These are phyloP conservation scores for Delitschia confertaspora DNA, from an alignment of 495 filamentous ascomycete genomes.

Conservation along the genomic window DNA sequence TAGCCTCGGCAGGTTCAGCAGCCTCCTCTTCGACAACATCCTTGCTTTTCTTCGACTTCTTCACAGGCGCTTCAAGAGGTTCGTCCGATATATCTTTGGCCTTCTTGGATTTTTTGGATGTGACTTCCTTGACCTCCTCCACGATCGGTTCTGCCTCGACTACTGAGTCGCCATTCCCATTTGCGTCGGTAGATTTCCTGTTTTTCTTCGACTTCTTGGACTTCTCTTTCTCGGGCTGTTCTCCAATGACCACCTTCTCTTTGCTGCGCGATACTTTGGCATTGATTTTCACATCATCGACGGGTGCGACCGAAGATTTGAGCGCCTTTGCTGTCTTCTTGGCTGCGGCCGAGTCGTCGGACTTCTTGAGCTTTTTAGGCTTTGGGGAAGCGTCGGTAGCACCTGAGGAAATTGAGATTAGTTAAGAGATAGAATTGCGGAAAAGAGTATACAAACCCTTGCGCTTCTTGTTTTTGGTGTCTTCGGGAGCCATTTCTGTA, in stretches of 20 bases:
- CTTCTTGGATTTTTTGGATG: slow-evolving; percentile 22
- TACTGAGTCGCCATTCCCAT: slow-evolving; percentile 16
- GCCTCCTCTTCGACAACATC: slow-evolving; percentile 2
- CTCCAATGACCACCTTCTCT: slow-evolving; percentile 5
- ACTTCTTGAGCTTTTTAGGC: slow-evolving; percentile 25
- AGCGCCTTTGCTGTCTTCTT: slow-evolving; percentile 12
- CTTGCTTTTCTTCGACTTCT: slow-evolving; percentile 13
- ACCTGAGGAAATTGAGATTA: slow-evolving; percentile 9
- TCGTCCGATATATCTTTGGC: slow-evolving; percentile 19
- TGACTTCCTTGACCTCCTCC: slow-evolving; percentile 8
- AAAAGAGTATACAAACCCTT: slow-evolving; percentile 48
- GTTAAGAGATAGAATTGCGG: slow-evolving; percentile 6
- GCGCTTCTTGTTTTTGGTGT: slow-evolving; percentile 57
- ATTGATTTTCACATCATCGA: slow-evolving; percentile 9
- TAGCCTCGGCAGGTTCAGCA: not conserved
- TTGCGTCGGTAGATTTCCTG: slow-evolving; percentile 14
- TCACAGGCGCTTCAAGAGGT: slow-evolving; percentile 3
- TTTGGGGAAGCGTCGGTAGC: slow-evolving; percentile 22
- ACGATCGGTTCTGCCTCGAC: slow-evolving; percentile 13
- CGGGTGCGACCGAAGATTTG: slow-evolving; percentile 16
- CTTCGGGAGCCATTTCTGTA: slow-evolving; percentile 61
- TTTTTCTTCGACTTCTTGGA: slow-evolving; percentile 23
- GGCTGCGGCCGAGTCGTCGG: slow-evolving; percentile 5
- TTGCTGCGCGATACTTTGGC: slow-evolving; percentile 40
- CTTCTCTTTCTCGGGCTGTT: slow-evolving; percentile 17